These are phyloP conservation scores for Syzygium syzygioides DNA, from an alignment of 441 rosid genomes.

Conservation along the genomic window DNA sequence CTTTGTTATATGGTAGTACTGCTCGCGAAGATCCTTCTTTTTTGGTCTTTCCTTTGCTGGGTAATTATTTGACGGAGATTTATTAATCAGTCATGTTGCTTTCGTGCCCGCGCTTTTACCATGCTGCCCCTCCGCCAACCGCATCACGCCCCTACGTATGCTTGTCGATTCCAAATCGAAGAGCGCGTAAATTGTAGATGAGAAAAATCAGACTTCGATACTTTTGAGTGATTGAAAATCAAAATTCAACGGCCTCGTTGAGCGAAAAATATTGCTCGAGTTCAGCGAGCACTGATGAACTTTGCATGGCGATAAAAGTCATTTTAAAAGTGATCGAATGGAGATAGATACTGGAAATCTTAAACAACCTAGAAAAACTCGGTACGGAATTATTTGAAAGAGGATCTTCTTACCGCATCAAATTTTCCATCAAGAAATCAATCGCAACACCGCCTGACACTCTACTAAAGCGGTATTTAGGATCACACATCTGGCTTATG, in stretches of 20 bases:
- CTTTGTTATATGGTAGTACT: neutral
- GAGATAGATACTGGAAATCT: neutral
- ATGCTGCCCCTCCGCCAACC: neutral
- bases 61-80: neutral
- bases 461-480: too few relatives aligned
- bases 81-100: neutral
- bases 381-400: neutral
- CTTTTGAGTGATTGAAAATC: neutral
- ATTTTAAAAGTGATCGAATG: neutral
- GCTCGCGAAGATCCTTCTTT: neutral
- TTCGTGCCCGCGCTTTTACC: neutral
- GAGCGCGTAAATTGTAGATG: neutral
- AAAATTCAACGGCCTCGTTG: rapidly evolving
- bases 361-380: rapidly evolving
- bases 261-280: neutral
- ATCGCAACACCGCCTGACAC: neutral
- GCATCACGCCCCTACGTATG: neutral
- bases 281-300: neutral
- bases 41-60: too few relatives aligned
- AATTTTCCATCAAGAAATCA: neutral
- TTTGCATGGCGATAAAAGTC: neutral
- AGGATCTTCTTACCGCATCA: neutral
- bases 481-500: neutral
- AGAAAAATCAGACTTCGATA: rapidly evolving
- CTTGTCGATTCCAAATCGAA: neutral